A percentile compares a stretch with the other conserved stretches of the same genome.
phyloP scores from a whole-genome alignment of 2,329 filamentous ascomycete species.

The Colletotrichum simmondsii region DNA sequence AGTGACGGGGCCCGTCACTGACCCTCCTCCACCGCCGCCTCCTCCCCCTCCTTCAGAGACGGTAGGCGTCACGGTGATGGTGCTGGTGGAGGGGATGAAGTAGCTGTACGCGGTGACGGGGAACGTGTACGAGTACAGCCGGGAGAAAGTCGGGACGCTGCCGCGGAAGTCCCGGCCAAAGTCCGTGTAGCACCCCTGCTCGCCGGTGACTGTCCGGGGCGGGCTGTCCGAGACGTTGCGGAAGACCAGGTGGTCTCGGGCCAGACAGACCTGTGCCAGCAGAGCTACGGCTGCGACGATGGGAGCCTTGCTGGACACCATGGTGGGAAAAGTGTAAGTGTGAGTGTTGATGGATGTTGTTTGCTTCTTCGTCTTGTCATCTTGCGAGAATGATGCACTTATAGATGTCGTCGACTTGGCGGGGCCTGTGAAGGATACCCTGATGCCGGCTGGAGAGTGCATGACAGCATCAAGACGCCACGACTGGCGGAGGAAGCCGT shows the following conservation, averaged over 20 bases:
- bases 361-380: not conserved
- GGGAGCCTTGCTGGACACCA: not conserved
- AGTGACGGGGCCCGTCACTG: not conserved
- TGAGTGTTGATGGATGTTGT: not conserved
- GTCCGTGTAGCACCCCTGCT: conserved; percentile 30
- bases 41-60: not conserved
- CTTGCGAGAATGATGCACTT: not conserved
- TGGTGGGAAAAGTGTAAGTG: not conserved
- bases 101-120: conserved; percentile 22
- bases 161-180: not conserved
- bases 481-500: not conserved
- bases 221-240: not conserved
- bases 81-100: conserved; percentile 9
- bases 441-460: not conserved
- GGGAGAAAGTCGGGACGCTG: conserved; percentile 10
- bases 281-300: not conserved
- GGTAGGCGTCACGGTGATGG: conserved; percentile 15
- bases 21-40: not conserved
- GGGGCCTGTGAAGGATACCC: not conserved
- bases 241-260: not conserved
- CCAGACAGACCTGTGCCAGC: not conserved
- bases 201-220: conserved; percentile 4
- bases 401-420: not conserved
- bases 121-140: conserved; percentile 21
- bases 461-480: not conserved